These are phyloP conservation scores for Exophiala calicioides DNA, from an alignment of 2,329 filamentous ascomycete genomes.

Conservation along the genomic window DNA sequence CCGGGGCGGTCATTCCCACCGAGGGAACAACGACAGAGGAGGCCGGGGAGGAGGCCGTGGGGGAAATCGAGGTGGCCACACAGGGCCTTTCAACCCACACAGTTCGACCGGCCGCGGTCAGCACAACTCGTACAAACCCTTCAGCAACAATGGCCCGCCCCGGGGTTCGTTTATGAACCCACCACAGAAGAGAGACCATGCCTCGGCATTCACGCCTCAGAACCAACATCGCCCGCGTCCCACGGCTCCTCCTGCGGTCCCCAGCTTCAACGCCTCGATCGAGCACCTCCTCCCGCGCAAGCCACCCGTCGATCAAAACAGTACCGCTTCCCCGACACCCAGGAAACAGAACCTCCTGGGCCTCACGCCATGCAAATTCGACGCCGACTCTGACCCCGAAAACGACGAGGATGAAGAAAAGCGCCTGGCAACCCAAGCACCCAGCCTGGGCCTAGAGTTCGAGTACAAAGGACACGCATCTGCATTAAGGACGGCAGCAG, in stretches of 20 bases:
- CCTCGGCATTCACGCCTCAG: constrained; percentile 27
- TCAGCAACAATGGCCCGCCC: constrained; percentile 5
- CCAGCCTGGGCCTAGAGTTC: constrained; percentile 46
- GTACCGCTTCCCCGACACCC: constrained; percentile 33
- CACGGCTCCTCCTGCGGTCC: constrained; percentile 28
- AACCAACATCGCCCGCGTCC: constrained; percentile 21
- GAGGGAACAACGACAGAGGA: constrained; percentile 16
- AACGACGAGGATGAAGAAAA: constrained; percentile 47
- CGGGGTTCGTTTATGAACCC: constrained; percentile 8
- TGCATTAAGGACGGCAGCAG: constrained; percentile 58
- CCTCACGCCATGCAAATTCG: constrained; percentile 47
- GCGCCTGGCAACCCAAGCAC: constrained; percentile 33
- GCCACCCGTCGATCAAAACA: constrained; percentile 10
- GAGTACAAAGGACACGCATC: constrained; percentile 59
- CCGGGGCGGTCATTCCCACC: constrained; percentile 12
- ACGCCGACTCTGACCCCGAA: constrained; percentile 49
- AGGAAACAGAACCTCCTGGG: constrained; percentile 51
- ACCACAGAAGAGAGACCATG: constrained; percentile 29
- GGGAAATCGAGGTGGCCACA: constrained; percentile 7
- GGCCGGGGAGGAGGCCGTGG: constrained; percentile 15
- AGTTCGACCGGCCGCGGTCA: constrained; percentile 1
- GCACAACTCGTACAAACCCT: constrained; percentile 7
- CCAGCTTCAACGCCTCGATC: constrained; percentile 30
- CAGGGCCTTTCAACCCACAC: not conserved
- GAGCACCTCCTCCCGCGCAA: constrained; percentile 26